Base-by-base conservation (phyloP, 2,329 filamentous ascomycete genomes). In the Neopestalotiopsis sp. region DNA sequence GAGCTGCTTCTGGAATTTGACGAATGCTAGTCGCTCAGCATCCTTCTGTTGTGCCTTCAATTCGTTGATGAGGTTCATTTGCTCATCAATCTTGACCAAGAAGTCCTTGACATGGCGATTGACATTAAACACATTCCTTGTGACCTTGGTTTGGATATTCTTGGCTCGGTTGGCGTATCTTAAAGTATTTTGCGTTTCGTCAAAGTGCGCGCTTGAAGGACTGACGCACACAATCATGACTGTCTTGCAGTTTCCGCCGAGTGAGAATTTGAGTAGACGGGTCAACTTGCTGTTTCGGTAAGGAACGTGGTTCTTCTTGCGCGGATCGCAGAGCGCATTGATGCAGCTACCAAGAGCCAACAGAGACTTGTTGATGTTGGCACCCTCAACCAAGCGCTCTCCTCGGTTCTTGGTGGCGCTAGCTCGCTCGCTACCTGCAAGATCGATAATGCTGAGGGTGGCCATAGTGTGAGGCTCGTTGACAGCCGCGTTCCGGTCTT, bases 181-280 rank as follows among this genome's bases (percentile, higher is more conserved):
- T 20, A 99, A 86, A 0, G 96, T 99, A 80, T 99, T 99, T 76
- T 99, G 96, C 0, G 95, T 98, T 82, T 99, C 96, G 80, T 99
- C 96, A 75, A 96, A 99, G 81, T 99, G 96, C 4, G 93, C 92
- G 76, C 96, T 98, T 0, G 94, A 98, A 1, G 96, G 96, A 74
- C 95, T 98, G 67, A 99, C 94, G 76, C 96, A 99, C 32, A 99
- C 96, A 79, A 99, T 98, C 96, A 99, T 99, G 79, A 99, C 96
- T 0, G 96, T 99, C 82, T 95, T 97, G 86, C 96, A 99, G 81
- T 99, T 99, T 3, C 96, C 96, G 38, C 96, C 96, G 0, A 99
- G 89, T 0, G 95, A 97, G 82, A 99, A 99, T 77, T 99, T 99
- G 67, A 99, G 88, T 4, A 99, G 86, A 66, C 96, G 91, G 0